Evolutionary conservation across 768 basidiomycete genomes (phyloP).

Genomic region (Pisolithus albus): DNA sequence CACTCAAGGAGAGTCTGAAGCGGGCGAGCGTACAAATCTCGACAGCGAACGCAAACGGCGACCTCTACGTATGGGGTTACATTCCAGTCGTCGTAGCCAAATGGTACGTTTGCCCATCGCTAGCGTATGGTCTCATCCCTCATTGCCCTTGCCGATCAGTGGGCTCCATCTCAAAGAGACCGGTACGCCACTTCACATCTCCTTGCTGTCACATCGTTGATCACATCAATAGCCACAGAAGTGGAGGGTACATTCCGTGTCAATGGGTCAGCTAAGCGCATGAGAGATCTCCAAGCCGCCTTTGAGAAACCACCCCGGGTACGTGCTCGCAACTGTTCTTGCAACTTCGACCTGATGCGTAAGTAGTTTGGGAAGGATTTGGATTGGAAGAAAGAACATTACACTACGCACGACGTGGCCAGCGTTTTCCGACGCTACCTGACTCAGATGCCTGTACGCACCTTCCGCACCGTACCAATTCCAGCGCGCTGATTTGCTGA

Average conservation of each 20-base stretch:
- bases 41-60: conserved; percentile 75
- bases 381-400: conserved; percentile 81
- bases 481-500: conserved; percentile 6
- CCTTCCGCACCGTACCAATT: conserved; percentile 2
- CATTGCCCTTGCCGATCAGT: conserved; percentile 33
- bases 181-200: conserved; percentile 38
- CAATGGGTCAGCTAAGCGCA: conserved; percentile 90
- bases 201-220: not conserved
- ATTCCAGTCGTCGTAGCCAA: conserved; percentile 98
- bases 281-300: conserved; percentile 87
- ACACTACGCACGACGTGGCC: conserved; percentile 94
- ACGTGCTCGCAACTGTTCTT: conserved; percentile 14
- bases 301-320: conserved; percentile 90
- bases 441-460: conserved; percentile 90
- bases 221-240: conserved; percentile 60
- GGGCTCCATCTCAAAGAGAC: conserved; percentile 94
- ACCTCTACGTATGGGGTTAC: conserved; percentile 87
- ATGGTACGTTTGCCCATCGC: conserved; percentile 50
- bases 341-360: not conserved
- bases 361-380: conserved; percentile 85
- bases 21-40: conserved; percentile 93
- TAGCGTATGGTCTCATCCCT: not conserved
- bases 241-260: conserved; percentile 92
- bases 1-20: conserved; percentile 75
- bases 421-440: conserved; percentile 94